phyloP scores from a whole-genome alignment of 495 filamentous ascomycete species.

The Xylaria flabelliformis region DNA sequence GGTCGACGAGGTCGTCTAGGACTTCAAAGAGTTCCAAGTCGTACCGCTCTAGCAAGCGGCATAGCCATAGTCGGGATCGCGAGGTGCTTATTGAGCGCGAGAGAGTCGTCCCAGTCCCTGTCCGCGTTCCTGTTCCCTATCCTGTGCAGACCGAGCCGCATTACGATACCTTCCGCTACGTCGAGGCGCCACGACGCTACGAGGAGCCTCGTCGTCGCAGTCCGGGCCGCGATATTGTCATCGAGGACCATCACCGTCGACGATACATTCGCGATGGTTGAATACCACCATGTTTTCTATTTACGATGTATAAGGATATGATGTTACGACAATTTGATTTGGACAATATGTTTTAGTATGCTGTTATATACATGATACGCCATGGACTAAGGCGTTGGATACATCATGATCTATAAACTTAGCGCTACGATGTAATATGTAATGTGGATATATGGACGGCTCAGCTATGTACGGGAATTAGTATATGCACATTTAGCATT shows the following conservation, averaged over 20 bases:
- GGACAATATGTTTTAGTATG: background rate
- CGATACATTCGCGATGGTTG: slow-evolving; percentile 33
- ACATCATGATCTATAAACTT: background rate
- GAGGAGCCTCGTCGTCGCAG: slow-evolving; percentile 33
- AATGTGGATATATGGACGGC: background rate
- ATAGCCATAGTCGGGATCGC: slow-evolving; percentile 38
- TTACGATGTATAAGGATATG: slow-evolving; percentile 10
- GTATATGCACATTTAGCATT: background rate
- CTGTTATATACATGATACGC: slow-evolving; percentile 12
- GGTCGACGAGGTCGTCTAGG: slow-evolving; percentile 33
- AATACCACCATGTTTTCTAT: background rate
- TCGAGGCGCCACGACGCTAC: slow-evolving; percentile 49
- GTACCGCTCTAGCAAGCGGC: slow-evolving; percentile 36
- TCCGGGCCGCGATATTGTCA: slow-evolving; percentile 38
- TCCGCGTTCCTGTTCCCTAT: slow-evolving; percentile 45
- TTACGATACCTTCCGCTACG: slow-evolving; percentile 55
- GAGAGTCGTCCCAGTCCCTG: slow-evolving; percentile 47
- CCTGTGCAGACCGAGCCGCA: slow-evolving; percentile 44
- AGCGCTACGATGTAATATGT: slow-evolving; percentile 4
- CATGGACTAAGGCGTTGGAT: background rate
- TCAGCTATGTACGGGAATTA: slow-evolving; percentile 6
- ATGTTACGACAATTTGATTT: slow-evolving; percentile 11
- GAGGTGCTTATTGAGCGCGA: slow-evolving; percentile 60
- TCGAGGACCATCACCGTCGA: slow-evolving; percentile 39
- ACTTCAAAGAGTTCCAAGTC: slow-evolving; percentile 37